These are phyloP conservation scores for Cryphonectria carpinicola DNA, from an alignment of 2,329 filamentous ascomycete species.

Conservation along the genomic window DNA sequence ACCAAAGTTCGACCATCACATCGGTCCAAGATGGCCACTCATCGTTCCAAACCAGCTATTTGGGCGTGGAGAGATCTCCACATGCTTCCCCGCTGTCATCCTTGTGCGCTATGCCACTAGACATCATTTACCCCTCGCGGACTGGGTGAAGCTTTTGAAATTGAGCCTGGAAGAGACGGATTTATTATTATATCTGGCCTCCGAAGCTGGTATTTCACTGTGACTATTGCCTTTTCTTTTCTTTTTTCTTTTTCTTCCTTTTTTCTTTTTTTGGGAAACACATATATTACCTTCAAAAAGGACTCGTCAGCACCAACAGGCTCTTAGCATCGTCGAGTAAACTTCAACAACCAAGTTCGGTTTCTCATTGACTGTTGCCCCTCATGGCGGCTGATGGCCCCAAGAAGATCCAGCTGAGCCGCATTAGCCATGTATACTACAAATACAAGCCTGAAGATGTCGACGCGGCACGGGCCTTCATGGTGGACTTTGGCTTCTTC, in stretches of 20 bases:
- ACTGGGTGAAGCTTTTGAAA: background rate
- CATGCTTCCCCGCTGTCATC: background rate
- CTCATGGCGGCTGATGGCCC: slow-evolving; percentile 30
- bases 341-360: background rate
- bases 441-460: slow-evolving; percentile 53
- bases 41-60: background rate
- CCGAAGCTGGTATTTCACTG: no score
- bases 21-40: background rate
- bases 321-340: no score
- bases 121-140: background rate
- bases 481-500: slow-evolving; percentile 54
- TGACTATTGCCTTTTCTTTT: no score
- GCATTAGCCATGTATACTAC: slow-evolving; percentile 53
- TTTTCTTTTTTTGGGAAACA: background rate
- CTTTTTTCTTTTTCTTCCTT: no score
- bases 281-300: background rate
- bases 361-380: slow-evolving; percentile 17
- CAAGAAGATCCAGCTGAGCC: slow-evolving; percentile 43
- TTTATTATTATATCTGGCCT: background rate
- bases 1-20: background rate
- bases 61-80: background rate
- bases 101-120: background rate
- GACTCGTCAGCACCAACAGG: no score
- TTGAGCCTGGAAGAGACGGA: background rate
- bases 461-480: slow-evolving; percentile 46